Conservation (phyloP, 768 basidiomycete species). For the Pleurotus cornucopiae region DNA sequence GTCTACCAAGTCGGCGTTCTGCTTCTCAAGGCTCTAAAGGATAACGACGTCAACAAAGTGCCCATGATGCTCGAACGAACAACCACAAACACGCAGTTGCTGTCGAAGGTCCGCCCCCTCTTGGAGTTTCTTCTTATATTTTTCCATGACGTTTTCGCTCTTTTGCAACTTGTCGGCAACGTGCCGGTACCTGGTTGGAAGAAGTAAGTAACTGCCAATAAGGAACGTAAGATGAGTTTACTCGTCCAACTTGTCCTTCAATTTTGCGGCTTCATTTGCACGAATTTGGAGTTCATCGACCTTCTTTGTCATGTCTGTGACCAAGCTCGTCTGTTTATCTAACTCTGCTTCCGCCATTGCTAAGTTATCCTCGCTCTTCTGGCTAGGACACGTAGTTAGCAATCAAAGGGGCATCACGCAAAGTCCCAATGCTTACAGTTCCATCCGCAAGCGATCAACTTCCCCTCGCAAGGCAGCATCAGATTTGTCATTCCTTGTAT, state of each 20-base stretch:
- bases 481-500: constrained; percentile 60
- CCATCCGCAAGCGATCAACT: constrained; percentile 74
- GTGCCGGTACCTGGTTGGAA: constrained; percentile 68
- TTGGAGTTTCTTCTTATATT: constrained; percentile 97
- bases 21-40: constrained; percentile 77
- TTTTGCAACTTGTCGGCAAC: constrained; percentile 90
- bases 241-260: constrained; percentile 97
- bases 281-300: constrained; percentile 76
- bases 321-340: constrained; percentile 67
- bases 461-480: constrained; percentile 78
- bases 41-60: background rate
- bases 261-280: constrained; percentile 71
- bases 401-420: background rate
- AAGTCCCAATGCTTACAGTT: constrained; percentile 62
- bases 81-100: constrained; percentile 63
- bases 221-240: constrained; percentile 30
- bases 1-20: constrained; percentile 90
- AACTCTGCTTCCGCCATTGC: constrained; percentile 78
- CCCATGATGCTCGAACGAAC: too few species aligned
- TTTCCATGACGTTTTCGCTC: constrained; percentile 96
- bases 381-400: constrained; percentile 45
- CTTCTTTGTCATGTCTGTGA: constrained; percentile 72
- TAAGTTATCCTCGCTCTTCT: constrained; percentile 92
- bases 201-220: constrained; percentile 1
- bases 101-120: constrained; percentile 89